Percentiles rank a stretch among this genome's conserved stretches.
phyloP scores from a whole-genome alignment of 768 basidiomycete genomes.

The Mycena vitilis region DNA sequence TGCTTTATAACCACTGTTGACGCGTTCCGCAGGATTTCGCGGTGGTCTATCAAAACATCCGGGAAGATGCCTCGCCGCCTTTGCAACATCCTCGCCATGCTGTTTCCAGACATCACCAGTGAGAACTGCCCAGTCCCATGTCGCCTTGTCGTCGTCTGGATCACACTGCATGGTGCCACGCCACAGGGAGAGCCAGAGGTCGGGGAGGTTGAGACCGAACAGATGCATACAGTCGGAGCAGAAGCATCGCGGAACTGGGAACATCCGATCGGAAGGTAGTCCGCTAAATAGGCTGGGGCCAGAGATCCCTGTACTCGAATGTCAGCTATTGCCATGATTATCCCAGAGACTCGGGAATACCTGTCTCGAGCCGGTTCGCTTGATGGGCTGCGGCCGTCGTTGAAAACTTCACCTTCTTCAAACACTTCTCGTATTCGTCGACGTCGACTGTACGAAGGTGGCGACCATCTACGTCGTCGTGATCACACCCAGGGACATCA shows the following conservation, averaged over 20 bases:
- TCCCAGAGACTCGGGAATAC: background rate
- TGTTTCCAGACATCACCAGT: conserved; percentile 29
- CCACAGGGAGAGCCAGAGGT: conserved; percentile 36
- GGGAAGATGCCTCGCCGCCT: conserved; percentile 12
- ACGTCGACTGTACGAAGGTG: conserved; percentile 44
- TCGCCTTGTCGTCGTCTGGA: conserved; percentile 33
- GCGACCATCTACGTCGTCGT: conserved; percentile 42
- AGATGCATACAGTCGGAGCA: conserved; percentile 49
- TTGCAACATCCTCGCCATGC: conserved; percentile 34
- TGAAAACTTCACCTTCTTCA: conserved; percentile 45
- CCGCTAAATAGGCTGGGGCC: conserved; percentile 14
- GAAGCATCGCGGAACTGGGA: conserved; percentile 41
- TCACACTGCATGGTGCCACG: conserved; percentile 41
- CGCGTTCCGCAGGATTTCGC: conserved; percentile 40
- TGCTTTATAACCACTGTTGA: conserved; percentile 37
- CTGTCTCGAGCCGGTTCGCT: conserved; percentile 35
- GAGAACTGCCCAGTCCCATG: conserved; percentile 48
- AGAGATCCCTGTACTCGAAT: too few relatives aligned
- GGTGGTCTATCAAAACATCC: conserved; percentile 39
- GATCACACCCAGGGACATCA: conserved; percentile 37
- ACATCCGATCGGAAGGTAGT: background rate
- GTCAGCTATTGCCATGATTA: too few relatives aligned
- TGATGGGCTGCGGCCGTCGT: conserved; percentile 48
- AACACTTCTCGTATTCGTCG: conserved; percentile 37
- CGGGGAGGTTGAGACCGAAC: conserved; percentile 37